Evolutionary conservation across 345 rosid genomes (phyloP), one percentile per base, ranked within the genome.

Genomic region (Boechera divaricarpa): DNA sequence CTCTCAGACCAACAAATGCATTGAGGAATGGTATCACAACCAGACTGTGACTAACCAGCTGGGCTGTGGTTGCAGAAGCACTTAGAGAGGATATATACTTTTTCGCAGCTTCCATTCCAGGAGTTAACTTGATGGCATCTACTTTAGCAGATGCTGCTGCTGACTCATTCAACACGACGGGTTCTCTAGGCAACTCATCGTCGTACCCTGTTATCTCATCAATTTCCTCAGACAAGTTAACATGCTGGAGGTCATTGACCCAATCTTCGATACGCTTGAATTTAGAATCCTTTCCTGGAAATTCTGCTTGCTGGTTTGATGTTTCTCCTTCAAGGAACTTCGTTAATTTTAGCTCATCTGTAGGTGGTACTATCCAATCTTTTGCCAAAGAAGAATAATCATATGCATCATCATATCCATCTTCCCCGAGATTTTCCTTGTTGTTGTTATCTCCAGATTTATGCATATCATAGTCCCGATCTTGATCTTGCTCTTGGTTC

Each of bases 231-330:
- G 75, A 48, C 28, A 90, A 78, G 70, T 70, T 67, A 70, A 84
- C 89, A 60, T 86, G 89, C 66, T 92, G 91, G 77, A 92, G 91
- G 80, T 88, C 91, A 56, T 63, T 85, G 62, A 95, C 91, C 99
- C 99, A 95, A 28, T 91, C 91, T 82, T 89, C 84, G 8, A 91
- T 90, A 9, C 94, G 88, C 88, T 85, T 92, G 32, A 86, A 57
- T 82, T 86, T 95, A 70, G 82, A 92, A 85, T 89, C 91, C 77
- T 85, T 85, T 59, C 80, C 81, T 7, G 88, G 79, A 68, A 76
- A 71, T 58, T 83, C 88, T 69, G 85, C 81, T 82, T 63, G 75
- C 68, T 73, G 76, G 80, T 52, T 66, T 7, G 84, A 80, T 67
- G 82, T 66, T 66, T 88, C 91, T 76, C 81, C 89, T 67, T 81